Base-by-base conservation (phyloP, 208 protist species). In the Leishmania arabica region DNA sequence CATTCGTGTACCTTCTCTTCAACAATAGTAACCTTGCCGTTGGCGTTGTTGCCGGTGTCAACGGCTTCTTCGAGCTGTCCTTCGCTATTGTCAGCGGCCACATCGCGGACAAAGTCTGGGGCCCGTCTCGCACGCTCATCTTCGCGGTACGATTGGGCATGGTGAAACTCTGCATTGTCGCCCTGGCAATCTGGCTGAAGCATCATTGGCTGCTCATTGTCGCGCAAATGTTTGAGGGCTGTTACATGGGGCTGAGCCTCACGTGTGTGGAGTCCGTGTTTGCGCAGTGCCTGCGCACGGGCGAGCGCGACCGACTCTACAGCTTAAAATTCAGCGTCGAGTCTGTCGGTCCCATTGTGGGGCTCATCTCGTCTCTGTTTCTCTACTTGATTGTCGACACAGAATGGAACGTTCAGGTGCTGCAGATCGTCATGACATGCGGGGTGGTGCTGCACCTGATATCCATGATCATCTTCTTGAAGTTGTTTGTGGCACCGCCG, bases 281-380 rank as follows among this genome's bases (percentile, higher is more conserved):
- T 83, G 91, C 91, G 27, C 90, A 95, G 83, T 93, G 89, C 64
- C 66, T 92, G 68, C 83, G 82, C 62, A 85, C 79, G 17, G 89
- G 89, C 42, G 88, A 95, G 76, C 83, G 91, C 5, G 91, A 95
- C 66, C 87, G 82, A 11, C 82, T 95, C 9, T 95, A 95, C 83
- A 91, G 90, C 75, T 75, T 95, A 21, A 95, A 95, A 76, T 93
- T 93, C 71, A 91, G 86, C 71, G 85, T 88, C 34, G 91, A 95
- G 79, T 85, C 88, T 1, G 66, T 86, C 4, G 91, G 88, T 24
- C 91, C 91, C 13, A 91, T 95, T 70, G 81, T 84, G 2, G 91
- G 91, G 0, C 84, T 93, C 53, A 45, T 92, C 13, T 27, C 89
- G 5, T 90, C 87, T 56, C 87, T 91, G 34, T 34, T 90, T 21